These are phyloP conservation scores for Tricholomella constricta DNA, from an alignment of 768 basidiomycete genomes.

Conservation along the genomic window DNA sequence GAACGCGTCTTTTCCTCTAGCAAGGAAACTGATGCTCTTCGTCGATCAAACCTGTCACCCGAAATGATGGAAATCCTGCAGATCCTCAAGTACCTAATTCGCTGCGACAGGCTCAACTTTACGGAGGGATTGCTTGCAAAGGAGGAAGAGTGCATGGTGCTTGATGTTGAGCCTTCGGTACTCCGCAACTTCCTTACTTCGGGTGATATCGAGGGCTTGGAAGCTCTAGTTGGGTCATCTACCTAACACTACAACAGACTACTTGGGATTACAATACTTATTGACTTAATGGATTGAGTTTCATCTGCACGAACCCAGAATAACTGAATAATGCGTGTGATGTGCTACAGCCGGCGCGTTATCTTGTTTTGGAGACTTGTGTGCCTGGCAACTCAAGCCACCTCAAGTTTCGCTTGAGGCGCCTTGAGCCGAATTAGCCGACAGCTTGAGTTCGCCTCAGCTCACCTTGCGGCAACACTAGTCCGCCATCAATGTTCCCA, in stretches of 20 bases:
- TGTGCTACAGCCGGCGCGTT: too few relatives aligned
- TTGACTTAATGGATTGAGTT: neutral
- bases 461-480: neutral
- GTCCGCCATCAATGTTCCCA: too few relatives aligned
- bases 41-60: neutral
- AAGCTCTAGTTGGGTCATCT: too few relatives aligned
- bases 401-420: too few relatives aligned
- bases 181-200: neutral
- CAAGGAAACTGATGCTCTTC: constrained; percentile 12
- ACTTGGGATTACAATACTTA: too few relatives aligned
- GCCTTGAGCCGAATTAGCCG: neutral
- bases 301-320: neutral
- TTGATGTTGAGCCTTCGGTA: neutral
- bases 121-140: neutral
- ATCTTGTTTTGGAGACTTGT: neutral
- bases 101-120: neutral
- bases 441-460: neutral
- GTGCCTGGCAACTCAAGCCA: neutral
- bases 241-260: too few relatives aligned
- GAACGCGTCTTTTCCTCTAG: constrained; percentile 12
- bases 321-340: neutral
- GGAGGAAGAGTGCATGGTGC: neutral
- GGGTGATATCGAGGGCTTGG: neutral
- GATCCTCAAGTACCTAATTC: constrained; percentile 9
- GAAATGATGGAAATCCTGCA: constrained; percentile 12